phyloP scores from a whole-genome alignment of 768 basidiomycete species.

The Russula abietina region DNA sequence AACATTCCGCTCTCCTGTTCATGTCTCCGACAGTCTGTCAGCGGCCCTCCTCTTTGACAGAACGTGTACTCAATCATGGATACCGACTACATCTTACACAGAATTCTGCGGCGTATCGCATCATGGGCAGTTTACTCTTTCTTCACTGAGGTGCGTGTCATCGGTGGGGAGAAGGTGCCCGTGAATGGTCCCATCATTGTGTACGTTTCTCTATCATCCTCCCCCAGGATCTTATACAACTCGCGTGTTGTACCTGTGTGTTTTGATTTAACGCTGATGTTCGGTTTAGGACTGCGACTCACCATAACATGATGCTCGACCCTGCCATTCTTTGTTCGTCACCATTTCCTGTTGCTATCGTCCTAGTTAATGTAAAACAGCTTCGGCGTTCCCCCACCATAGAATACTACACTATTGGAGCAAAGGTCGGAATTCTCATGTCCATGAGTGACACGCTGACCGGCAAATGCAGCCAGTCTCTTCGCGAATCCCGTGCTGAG shows the following conservation, averaged over 20 bases:
- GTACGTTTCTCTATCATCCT: constrained; percentile 39
- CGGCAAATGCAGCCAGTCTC: constrained; percentile 45
- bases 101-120: constrained; percentile 64
- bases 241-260: not conserved
- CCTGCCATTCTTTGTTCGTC: constrained; percentile 72
- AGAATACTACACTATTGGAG: constrained; percentile 90
- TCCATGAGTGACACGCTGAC: constrained; percentile 16
- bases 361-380: constrained; percentile 36
- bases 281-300: constrained; percentile 62
- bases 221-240: not conserved
- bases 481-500: constrained; percentile 73
- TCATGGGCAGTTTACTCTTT: constrained; percentile 75
- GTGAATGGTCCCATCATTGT: constrained; percentile 85
- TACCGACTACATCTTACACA: constrained; percentile 49
- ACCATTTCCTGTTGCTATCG: constrained; percentile 22
- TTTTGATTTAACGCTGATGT: constrained; percentile 11
- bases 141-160: constrained; percentile 81
- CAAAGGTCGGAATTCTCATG: constrained; percentile 53
- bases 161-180: constrained; percentile 87
- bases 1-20: not conserved
- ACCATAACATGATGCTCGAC: constrained; percentile 96
- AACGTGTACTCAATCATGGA: constrained; percentile 25
- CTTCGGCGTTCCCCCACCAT: constrained; percentile 73
- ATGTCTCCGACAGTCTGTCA: not conserved
- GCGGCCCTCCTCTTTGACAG: not conserved